Conservation (phyloP, 495 filamentous ascomycete genomes). For the Neurospora sp. region DNA sequence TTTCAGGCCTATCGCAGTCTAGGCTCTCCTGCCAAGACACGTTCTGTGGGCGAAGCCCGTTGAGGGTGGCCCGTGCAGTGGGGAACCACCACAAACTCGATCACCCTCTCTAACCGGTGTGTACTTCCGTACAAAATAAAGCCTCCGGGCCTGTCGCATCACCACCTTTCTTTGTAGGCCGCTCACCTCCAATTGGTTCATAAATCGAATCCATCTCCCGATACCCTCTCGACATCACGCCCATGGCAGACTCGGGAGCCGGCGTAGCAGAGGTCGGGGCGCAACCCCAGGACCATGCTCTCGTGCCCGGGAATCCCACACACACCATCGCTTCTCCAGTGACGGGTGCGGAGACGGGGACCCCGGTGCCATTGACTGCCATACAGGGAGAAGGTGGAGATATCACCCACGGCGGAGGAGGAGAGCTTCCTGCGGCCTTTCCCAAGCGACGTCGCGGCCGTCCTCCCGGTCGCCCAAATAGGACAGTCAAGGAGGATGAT, state of each 20-base stretch:
- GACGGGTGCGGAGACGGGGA: background rate
- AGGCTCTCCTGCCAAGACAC: background rate
- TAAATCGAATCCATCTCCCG: background rate
- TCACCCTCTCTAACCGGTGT: too few relatives aligned
- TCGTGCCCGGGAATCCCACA: background rate
- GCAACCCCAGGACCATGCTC: background rate
- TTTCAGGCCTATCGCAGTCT: background rate
- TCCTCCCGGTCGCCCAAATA: slow-evolving; percentile 24
- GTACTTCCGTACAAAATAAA: slow-evolving; percentile 18
- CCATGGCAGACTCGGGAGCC: background rate
- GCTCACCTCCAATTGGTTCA: background rate
- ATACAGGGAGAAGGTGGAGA: background rate
- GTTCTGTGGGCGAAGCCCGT: background rate
- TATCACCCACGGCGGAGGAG: background rate
- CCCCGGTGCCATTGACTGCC: background rate
- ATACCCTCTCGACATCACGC: background rate
- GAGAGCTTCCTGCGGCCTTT: slow-evolving; percentile 15
- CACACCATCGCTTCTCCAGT: background rate
- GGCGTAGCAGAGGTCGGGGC: background rate
- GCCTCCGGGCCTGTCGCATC: background rate
- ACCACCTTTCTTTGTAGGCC: slow-evolving; percentile 24
- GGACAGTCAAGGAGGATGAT: slow-evolving; percentile 19
- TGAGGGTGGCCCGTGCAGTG: background rate
- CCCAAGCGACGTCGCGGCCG: slow-evolving; percentile 24
- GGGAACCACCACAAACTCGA: background rate